Evolutionary conservation across 495 filamentous ascomycete genomes (phyloP).

Genomic region (Rhypophila decipiens): DNA sequence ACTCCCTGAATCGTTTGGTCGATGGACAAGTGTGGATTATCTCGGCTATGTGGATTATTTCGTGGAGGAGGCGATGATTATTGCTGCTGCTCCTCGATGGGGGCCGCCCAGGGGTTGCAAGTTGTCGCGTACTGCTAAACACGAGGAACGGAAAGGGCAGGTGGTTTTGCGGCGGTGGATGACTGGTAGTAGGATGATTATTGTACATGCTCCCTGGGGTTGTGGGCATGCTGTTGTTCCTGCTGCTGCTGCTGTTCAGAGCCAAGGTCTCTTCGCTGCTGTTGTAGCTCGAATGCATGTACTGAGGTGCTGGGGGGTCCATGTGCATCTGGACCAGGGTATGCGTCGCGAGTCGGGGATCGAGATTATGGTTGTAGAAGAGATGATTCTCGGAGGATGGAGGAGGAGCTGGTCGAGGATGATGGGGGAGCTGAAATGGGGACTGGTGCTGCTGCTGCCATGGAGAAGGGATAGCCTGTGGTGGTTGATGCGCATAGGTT

Average conservation of each 20-base stretch:
- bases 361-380: neutral
- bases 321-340: neutral
- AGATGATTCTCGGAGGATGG: neutral
- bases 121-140: neutral
- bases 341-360: neutral
- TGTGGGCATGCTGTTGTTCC: neutral
- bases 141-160: neutral
- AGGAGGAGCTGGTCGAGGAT: too few species aligned
- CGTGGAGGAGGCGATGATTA: neutral
- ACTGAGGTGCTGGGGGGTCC: too few species aligned
- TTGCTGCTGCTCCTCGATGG: neutral
- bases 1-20: neutral
- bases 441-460: neutral
- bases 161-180: too few species aligned
- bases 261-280: too few species aligned
- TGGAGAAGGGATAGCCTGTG: neutral
- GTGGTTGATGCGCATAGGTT: neutral
- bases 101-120: too few species aligned
- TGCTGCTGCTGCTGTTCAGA: conserved; percentile 1
- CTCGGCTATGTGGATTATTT: neutral
- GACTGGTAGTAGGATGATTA: too few species aligned
- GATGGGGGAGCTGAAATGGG: too few species aligned
- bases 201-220: neutral
- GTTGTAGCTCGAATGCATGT: too few species aligned
- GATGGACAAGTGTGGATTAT: neutral